Evolutionary conservation across 1,284 basidiomycete genomes (phyloP).

Genomic region (Pascua guehoae): DNA sequence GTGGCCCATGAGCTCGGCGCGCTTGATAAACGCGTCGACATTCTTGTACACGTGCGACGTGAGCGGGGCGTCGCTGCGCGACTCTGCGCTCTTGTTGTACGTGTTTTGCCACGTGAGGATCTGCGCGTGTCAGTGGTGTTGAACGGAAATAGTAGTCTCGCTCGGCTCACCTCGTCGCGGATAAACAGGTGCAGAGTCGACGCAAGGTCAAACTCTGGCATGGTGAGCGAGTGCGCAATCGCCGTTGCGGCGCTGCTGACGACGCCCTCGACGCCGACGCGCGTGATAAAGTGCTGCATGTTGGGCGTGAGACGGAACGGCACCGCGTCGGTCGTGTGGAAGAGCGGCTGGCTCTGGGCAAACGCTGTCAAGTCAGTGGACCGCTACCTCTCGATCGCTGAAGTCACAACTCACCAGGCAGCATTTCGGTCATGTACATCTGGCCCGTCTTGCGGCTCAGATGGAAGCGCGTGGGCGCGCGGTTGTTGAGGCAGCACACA

Average conservation of each 20-base stretch:
- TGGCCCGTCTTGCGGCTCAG: constrained; percentile 83
- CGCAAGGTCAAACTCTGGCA: constrained; percentile 72
- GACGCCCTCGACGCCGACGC: constrained; percentile 84
- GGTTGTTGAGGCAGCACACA: constrained; percentile 76
- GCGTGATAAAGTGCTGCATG: constrained; percentile 89
- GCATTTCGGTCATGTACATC: constrained; percentile 83
- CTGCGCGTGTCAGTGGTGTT: constrained; percentile 8
- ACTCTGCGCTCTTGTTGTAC: constrained; percentile 40
- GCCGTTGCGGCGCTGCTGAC: constrained; percentile 84
- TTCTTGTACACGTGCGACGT: constrained; percentile 68
- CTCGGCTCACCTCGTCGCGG: constrained; percentile 78
- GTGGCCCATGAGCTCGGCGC: constrained; percentile 44
- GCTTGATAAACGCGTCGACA: constrained; percentile 68
- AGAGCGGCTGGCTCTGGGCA: constrained; percentile 59
- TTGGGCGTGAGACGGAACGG: constrained; percentile 98
- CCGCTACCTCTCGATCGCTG: no score
- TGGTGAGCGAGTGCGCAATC: constrained; percentile 82
- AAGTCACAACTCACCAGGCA: constrained; percentile 61
- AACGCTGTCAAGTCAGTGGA: constrained; percentile 46
- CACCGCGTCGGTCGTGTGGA: constrained; percentile 77
- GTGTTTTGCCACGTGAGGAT: constrained; percentile 48
- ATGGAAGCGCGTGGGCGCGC: constrained; percentile 81
- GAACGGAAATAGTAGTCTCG: not conserved
- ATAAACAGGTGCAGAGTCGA: constrained; percentile 59
- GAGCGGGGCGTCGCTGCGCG: constrained; percentile 58